Base-by-base conservation (phyloP, 345 rosid species). In the Populus deltoides region DNA sequence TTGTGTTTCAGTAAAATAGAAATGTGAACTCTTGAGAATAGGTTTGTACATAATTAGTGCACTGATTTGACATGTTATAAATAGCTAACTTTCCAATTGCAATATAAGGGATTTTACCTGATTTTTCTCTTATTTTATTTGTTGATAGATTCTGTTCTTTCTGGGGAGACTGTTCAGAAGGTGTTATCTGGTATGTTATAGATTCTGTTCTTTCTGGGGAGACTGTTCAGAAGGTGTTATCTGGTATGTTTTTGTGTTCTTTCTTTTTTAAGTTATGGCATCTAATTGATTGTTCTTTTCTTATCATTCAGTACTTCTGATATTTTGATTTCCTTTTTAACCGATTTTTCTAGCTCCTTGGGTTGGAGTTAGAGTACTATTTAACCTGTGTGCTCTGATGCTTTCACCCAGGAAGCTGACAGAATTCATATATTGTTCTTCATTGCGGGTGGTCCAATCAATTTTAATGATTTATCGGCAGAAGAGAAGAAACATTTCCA, bases 401-500 rank as follows among this genome's bases (percentile, higher is more conserved):
- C 68, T 25, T 61, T 39, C 20, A 22, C 35, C 79, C 39, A 3
- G 8, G 13, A 72, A 75, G 68, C 62, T 80, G 66, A 71, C 75
- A 33, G 57, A 70, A 33, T 67, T 68, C 3, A 38, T 75, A 5
- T 36, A 49, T 49, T 53, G 24, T 63, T 73, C 11, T 17, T 53
- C 53, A 71, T 24, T 75, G 71, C 83, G 90, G 97, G 93, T 73
- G 88, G 81, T 66, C 84, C 83, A 76, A 77, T 92, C 33, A 83
- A 78, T 83, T 78, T 90, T 45, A 88, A 96, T 68, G 97, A 96
- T 79, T 82, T 96, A 51, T 87, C 93, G 77, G 78, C 76, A 68
- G 92, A 92, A 77, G 98, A 89, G 88, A 90, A 85, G 88, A 96
- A 89, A 84, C 85, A 77, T 61, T 93, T 96, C 75, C 92, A 83